Evolutionary conservation across 176 grass and related monocot species (phyloP).

Genomic region (Carex scoparia): DNA sequence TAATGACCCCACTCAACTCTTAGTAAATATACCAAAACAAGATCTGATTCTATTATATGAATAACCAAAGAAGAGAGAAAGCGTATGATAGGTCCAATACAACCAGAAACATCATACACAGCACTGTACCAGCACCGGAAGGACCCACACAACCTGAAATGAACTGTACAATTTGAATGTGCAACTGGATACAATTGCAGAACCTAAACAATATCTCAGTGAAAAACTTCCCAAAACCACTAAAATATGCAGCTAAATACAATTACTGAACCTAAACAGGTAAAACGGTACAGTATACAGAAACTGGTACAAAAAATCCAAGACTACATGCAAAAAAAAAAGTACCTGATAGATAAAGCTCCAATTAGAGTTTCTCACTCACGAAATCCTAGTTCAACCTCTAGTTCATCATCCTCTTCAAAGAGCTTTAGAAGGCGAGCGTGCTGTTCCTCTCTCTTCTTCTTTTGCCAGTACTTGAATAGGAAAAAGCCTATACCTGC

Average conservation of each 20-base stretch:
- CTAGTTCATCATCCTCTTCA: slow-evolving; percentile 83
- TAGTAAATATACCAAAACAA: neutral
- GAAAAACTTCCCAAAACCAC: neutral
- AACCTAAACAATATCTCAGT: neutral
- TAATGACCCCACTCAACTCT: no score
- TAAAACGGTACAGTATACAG: neutral
- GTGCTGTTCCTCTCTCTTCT: slow-evolving; percentile 91
- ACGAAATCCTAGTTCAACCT: slow-evolving; percentile 71
- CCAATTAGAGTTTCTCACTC: slow-evolving; percentile 34
- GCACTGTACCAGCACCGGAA: neutral
- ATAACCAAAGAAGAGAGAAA: neutral
- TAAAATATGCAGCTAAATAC: neutral
- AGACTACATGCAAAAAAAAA: neutral
- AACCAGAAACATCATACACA: neutral
- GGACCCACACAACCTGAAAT: neutral
- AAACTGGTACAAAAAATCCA: neutral
- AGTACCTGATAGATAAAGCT: slow-evolving; percentile 11
- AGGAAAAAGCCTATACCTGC: slow-evolving; percentile 54
- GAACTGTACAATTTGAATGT: neutral
- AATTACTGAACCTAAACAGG: neutral
- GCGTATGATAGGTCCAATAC: neutral
- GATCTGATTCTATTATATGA: neutral
- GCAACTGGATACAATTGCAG: neutral
- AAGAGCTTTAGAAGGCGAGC: slow-evolving; percentile 81
- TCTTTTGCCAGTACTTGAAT: slow-evolving; percentile 95